Base-by-base conservation (phyloP, 257 asterid species). In the Nicotiana sylvestris region DNA sequence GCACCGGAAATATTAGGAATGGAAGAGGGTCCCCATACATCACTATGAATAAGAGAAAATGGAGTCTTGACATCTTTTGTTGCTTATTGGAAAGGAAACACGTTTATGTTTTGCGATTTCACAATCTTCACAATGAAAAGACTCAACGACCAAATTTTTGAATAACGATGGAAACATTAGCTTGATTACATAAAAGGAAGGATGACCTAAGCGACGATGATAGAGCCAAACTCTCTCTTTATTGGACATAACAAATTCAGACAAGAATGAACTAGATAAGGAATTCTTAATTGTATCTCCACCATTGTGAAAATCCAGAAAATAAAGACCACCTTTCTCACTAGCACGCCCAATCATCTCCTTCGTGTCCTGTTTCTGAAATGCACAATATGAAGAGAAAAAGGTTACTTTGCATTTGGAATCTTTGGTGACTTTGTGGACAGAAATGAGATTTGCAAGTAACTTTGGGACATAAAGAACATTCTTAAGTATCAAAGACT, bases 291-390 rank as follows among this genome's bases (percentile, higher is more conserved):
- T 33, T 51, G 13, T 51, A 51, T 51, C 4, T 51, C 16, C 57
- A 51, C n/a, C n/a, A 67, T 67, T 67, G 7, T 33, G 43, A 11
- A 27, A 15, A 29, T 67, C 3, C 10, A 67, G 25, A 10, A 13
- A 32, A 56, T 64, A 64, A 25, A 62, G 76, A 2, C 83, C 61
- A 21, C 13, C 21, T 30, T 7, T 80, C 39, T 35, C 51, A 8
- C 27, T 43, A 80, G 62, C 74, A 80, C 15, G 46, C 43, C 43
- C 74, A 80, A 62, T 3, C 37, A 33, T 80, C 83, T 46, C 66
- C 76, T 70, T 10, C 56, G 46, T 61, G 9, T 17, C 76, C 27
- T 37, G 16, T 25, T 80, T 76, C 39, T 80, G 83, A 62, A 80
- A 64, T 1, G 11, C 62, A 80, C 74, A 46, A 5, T 25, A 4